These are phyloP conservation scores for Hebeloma cylindrosporum DNA, from an alignment of 768 basidiomycete genomes.

Conservation along the genomic window DNA sequence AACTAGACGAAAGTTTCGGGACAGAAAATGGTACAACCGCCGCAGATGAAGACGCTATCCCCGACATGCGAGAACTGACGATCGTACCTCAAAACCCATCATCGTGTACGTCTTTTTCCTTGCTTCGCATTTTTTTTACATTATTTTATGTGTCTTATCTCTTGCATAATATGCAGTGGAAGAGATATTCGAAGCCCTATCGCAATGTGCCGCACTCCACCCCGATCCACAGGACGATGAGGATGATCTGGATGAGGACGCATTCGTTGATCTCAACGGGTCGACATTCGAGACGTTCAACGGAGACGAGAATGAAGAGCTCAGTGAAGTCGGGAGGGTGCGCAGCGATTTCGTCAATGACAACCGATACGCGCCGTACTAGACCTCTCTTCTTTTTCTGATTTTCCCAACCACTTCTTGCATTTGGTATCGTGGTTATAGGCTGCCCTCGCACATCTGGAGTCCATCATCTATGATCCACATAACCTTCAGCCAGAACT, in stretches of 20 bases:
- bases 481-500: constrained; percentile 18
- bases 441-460: constrained; percentile 82
- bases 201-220: constrained; percentile 81
- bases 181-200: constrained; percentile 82
- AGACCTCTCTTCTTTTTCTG: constrained; percentile 43
- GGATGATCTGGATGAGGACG: constrained; percentile 54
- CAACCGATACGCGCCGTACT: constrained; percentile 84
- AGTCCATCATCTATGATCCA: constrained; percentile 75
- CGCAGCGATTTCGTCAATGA: constrained; percentile 84
- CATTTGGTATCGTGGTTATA: constrained; percentile 31
- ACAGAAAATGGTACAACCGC: constrained; percentile 37
- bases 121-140: neutral
- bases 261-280: constrained; percentile 51
- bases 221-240: constrained; percentile 60
- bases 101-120: constrained; percentile 51
- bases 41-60: constrained; percentile 35
- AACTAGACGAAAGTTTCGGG: constrained; percentile 73
- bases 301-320: constrained; percentile 66
- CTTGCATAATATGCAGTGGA: constrained; percentile 73
- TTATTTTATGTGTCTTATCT: constrained; percentile 5
- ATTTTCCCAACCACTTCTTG: constrained; percentile 15
- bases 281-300: constrained; percentile 53
- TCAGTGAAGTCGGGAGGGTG: constrained; percentile 90
- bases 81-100: constrained; percentile 63
- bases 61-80: constrained; percentile 75